Conservation (phyloP, 2,329 filamentous ascomycete species). For the Neobulgaria alba region DNA sequence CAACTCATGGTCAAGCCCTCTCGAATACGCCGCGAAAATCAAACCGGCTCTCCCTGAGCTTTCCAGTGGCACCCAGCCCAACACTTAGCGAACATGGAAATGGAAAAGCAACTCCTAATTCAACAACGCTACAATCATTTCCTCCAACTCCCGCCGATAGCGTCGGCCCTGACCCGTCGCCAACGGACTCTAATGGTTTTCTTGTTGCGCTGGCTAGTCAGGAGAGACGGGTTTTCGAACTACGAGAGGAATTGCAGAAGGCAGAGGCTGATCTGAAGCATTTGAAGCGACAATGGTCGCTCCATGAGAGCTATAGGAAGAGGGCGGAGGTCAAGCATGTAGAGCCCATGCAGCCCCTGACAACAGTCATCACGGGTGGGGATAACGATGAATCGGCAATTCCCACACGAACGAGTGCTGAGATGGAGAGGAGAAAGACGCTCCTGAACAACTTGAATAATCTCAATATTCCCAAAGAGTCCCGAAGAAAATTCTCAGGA, state of each 20-base stretch:
- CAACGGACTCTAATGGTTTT: conserved; percentile 38
- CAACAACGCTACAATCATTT: conserved; percentile 21
- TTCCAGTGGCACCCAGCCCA: conserved; percentile 25
- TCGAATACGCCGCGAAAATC: conserved; percentile 23
- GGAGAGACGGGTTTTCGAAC: conserved; percentile 81
- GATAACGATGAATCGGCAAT: conserved; percentile 19
- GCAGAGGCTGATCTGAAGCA: conserved; percentile 69
- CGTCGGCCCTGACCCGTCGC: conserved; percentile 15
- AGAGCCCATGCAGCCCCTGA: conserved; percentile 50
- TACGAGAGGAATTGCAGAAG: conserved; percentile 78
- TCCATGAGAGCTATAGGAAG: conserved; percentile 69
- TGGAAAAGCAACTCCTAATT: conserved; percentile 23
- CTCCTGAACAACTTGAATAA: conserved; percentile 45
- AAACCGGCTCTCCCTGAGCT: conserved; percentile 27
- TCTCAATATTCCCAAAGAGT: conserved; percentile 32
- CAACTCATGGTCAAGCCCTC: conserved; percentile 19
- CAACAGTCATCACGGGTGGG: conserved; percentile 18
- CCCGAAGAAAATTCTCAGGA: conserved; percentile 53
- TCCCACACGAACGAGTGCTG: conserved; percentile 34
- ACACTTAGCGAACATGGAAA: conserved; percentile 18
- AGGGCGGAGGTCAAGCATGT: conserved; percentile 53
- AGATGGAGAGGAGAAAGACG: conserved; percentile 66
- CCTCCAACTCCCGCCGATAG: conserved; percentile 21
- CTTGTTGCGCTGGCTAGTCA: conserved; percentile 87
- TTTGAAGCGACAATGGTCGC: conserved; percentile 78